Base-by-base conservation (phyloP, 306 rosid genomes). In the Pachyrhizus erosus region DNA sequence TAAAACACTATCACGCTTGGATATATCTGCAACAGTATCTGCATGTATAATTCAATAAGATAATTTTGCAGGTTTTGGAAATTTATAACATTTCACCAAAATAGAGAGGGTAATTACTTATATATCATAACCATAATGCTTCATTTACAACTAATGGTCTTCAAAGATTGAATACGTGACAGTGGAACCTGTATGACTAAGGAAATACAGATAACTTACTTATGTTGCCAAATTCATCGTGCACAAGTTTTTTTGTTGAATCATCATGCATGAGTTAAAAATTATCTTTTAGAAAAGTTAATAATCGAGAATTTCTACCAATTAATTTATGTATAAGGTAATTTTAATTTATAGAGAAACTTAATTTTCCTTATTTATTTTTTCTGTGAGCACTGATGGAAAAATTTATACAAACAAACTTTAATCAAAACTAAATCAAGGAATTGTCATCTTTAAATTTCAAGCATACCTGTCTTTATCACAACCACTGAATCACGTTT, bases 381-480 rank as follows among this genome's bases (percentile, higher is more conserved):
- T 37, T 10, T 37, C 42, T 33, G 4, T 33, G 4, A 33, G 37
- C 4, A 2, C 31, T 2, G 2, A 33, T 33, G 3, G 37, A 33
- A 0, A 33, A 33, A 33, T 5, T 33, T 33, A 33, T 5, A 33
- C 37, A 2, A n/a, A n/a, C n/a, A n/a, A n/a, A n/a, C 37, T 33
- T 33, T 5, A 60, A 24, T 3, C 3, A 62, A 31, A 66, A 66
- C 17, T n/a, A 66, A 34, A 37, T n/a, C 14, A 68, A 68, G 33
- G 20, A 39, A 67, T 10, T 67, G 8, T 40, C 52, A 69, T 42
- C 54, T 23, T 40, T 13, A 69, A 69, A 42, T 18, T 42, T 68
- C 37, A 69, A 69, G 9, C 34, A 51, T 29, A 76, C 88, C 88
- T 14, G 55, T 76, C 33, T 76, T 75, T 17, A 34, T 61, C 70